A percentile compares a stretch with the other conserved stretches of the same genome.
Evolutionary conservation across 164 flowering plant species (phyloP).

Genomic region (Sextonia rubra): DNA sequence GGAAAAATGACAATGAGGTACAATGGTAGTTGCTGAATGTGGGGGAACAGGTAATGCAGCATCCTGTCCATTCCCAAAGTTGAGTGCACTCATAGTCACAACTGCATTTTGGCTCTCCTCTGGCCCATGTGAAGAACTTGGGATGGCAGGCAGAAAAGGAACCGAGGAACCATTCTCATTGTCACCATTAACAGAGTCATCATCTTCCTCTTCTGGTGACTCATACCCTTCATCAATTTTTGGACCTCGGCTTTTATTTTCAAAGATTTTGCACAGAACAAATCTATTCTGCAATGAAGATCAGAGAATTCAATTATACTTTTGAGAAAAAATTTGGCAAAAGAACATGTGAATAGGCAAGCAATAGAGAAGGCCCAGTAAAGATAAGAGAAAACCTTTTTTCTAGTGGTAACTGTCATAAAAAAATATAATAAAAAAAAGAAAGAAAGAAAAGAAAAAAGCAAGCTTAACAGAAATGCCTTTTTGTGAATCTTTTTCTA

Average conservation of each 20-base stretch:
- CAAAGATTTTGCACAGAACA: constrained; percentile 27
- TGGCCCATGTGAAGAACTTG: neutral
- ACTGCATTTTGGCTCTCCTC: neutral
- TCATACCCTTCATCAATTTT: constrained; percentile 53
- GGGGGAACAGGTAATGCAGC: constrained; percentile 15
- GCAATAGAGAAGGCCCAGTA: neutral
- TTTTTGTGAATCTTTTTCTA: too few species aligned
- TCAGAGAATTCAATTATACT: neutral
- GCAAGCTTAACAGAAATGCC: too few species aligned
- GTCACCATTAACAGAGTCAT: constrained; percentile 11
- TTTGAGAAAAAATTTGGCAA: neutral
- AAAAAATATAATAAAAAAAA: too few species aligned
- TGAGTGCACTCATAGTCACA: too few species aligned
- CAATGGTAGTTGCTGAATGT: neutral
- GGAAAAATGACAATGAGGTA: neutral
- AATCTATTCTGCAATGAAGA: neutral
- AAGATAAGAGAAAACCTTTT: too few species aligned
- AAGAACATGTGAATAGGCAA: neutral
- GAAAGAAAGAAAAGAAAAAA: too few species aligned
- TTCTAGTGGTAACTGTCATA: too few species aligned
- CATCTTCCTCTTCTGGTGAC: constrained; percentile 45
- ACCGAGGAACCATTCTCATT: neutral
- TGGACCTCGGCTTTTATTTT: constrained; percentile 39
- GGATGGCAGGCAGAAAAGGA: constrained; percentile 6
- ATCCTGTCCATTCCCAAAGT: neutral